phyloP scores from a whole-genome alignment of 2,329 filamentous ascomycete species.

The Monosporascus sp. region DNA sequence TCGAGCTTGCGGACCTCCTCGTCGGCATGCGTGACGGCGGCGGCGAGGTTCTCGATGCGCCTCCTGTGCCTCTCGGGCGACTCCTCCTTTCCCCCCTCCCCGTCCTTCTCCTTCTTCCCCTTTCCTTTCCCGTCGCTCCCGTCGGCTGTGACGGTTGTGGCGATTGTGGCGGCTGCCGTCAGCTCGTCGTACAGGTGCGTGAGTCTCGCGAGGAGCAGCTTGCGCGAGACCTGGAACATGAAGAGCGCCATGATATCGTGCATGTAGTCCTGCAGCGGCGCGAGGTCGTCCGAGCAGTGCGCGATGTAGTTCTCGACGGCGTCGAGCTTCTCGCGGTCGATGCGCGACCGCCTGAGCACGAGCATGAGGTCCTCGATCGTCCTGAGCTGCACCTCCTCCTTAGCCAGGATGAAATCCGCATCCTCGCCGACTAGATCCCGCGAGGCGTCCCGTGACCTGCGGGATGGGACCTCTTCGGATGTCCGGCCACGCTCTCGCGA shows the following conservation, averaged over 20 bases:
- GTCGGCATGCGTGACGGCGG: conserved; percentile 70
- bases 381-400: conserved; percentile 40
- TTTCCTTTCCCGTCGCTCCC: conserved; percentile 12
- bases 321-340: conserved; percentile 89
- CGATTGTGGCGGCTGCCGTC: conserved; percentile 36
- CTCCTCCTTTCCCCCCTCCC: conserved; percentile 23
- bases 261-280: conserved; percentile 70
- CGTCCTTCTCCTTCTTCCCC: conserved; percentile 11
- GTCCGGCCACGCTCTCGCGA: conserved; percentile 24
- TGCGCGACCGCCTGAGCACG: conserved; percentile 61
- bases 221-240: conserved; percentile 82
- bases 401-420: conserved; percentile 28
- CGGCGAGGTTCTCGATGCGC: conserved; percentile 60
- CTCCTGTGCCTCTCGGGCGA: conserved; percentile 31
- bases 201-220: conserved; percentile 67
- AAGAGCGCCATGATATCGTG: conserved; percentile 81
- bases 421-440: conserved; percentile 17
- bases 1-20: conserved; percentile 75
- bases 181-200: conserved; percentile 55
- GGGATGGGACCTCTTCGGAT: conserved; percentile 21
- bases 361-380: conserved; percentile 65
- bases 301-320: conserved; percentile 77
- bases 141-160: conserved; percentile 20
- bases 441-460: conserved; percentile 24
- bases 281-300: conserved; percentile 68